Base-by-base conservation (phyloP, 2,329 filamentous ascomycete species). In the Paecilomyces sp. region DNA sequence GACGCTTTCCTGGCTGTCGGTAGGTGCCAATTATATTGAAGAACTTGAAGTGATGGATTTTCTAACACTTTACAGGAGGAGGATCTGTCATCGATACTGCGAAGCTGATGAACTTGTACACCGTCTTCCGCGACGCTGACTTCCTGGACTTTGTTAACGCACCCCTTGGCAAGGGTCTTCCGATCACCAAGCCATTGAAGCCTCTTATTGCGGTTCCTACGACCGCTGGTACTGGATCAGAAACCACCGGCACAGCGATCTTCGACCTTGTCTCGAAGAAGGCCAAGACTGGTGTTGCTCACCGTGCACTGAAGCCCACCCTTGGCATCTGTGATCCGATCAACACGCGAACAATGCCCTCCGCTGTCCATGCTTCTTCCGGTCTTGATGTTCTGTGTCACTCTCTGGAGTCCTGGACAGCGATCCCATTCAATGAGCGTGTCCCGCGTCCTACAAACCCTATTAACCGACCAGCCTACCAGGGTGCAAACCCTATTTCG, bases 81-180 rank as follows among this genome's bases (percentile, higher is more conserved):
- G 94, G 94, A 41, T 96, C 91, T 47, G 94, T 97, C 65, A 99
- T 99, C 66, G 94, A 99, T 76, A 99, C 94, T 0, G 93, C 94
- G 58, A 99, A 99, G 77, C 83, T 99, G 59, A 97, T 99, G 92
- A 99, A 99, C 72, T 83, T 99, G 0, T 97, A 97, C 78, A 90
- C 88, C 0, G 88, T 86, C 63, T 97, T 92, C 72, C 92, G 92
- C 0, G 89, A 97, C 7, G 93, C 93, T 34, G 90, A 94, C 67
- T 97, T 99, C 72, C 82, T 97, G 36, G 93, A 99, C 80, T 99
- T 99, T 68, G 94, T 99, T 74, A 97, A 97, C 70, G 93, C 93
- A 0, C 94, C 94, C 0, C 79, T 97, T 0, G 94, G 94, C 61
- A 91, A 89, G 63, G 94, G 94, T 3, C 77, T 85, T 25, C 90